A percentile compares a stretch with the other conserved stretches of the same genome.
These are phyloP conservation scores for Globisporangium heterothallicum DNA, from an alignment of 352 stramenopile genomes.

Conservation along the genomic window DNA sequence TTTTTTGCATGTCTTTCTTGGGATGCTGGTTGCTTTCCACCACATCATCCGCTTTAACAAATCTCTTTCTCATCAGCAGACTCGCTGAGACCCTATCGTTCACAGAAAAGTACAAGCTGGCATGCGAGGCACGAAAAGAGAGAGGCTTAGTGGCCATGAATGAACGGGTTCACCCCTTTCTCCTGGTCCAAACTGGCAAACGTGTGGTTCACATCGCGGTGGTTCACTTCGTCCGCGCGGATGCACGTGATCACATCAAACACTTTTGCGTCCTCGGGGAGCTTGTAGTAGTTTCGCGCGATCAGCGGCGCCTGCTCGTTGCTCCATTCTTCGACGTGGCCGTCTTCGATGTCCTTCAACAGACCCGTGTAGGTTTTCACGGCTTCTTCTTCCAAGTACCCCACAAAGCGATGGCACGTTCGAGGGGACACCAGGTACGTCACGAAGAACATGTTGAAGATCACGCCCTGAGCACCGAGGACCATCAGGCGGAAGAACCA, in stretches of 20 bases:
- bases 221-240: slow-evolving; percentile 70
- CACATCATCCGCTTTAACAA: no score
- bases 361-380: slow-evolving; percentile 91
- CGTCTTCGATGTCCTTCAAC: slow-evolving; percentile 84
- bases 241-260: slow-evolving; percentile 65
- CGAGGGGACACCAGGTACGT: slow-evolving; percentile 86
- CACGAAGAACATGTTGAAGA: slow-evolving; percentile 80
- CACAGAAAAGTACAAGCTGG: no score
- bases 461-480: slow-evolving; percentile 76
- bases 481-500: slow-evolving; percentile 67
- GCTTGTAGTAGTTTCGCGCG: slow-evolving; percentile 84
- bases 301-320: slow-evolving; percentile 62
- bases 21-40: no score
- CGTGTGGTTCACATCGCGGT: slow-evolving; percentile 77
- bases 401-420: slow-evolving; percentile 89
- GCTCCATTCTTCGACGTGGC: slow-evolving; percentile 74
- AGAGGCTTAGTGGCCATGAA: no score
- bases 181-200: slow-evolving; percentile 27
- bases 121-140: no score
- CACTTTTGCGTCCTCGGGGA: slow-evolving; percentile 38
- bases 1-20: no score
- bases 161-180: slow-evolving; percentile 35
- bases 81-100: no score
- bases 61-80: no score
- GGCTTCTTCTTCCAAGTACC: slow-evolving; percentile 91